phyloP scores from a whole-genome alignment of 768 basidiomycete species.

The Lentinula aciculospora region DNA sequence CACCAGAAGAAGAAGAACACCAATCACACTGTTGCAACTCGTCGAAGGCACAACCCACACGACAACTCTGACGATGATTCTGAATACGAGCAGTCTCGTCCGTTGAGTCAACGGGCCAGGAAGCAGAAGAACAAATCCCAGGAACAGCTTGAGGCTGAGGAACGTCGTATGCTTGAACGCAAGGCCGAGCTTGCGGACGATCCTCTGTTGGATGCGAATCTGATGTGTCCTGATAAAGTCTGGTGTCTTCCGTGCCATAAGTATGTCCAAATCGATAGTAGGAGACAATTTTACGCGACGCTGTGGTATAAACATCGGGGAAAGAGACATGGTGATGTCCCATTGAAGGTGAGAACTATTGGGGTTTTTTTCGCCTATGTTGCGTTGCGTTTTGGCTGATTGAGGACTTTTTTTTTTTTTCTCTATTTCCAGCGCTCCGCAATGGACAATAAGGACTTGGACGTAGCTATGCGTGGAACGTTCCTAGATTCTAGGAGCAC shows the following conservation, averaged over 20 bases:
- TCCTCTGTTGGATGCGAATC: neutral
- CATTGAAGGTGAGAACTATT: neutral
- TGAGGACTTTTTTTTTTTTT: neutral
- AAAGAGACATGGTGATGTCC: neutral
- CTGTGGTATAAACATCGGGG: constrained; percentile 4
- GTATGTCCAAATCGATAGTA: constrained; percentile 2
- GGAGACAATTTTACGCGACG: constrained; percentile 1
- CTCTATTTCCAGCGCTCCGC: neutral
- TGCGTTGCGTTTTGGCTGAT: neutral
- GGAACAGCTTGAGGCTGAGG: constrained; percentile 1
- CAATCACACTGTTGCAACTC: neutral
- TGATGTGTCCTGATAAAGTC: neutral
- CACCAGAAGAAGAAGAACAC: neutral
- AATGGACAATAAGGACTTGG: neutral
- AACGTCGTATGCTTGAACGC: neutral
- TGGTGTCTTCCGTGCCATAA: constrained; percentile 4
- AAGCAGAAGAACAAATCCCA: constrained; percentile 1
- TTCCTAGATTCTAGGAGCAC: neutral
- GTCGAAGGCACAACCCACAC: neutral
- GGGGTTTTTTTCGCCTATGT: no score
- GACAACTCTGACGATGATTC: neutral
- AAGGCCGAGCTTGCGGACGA: neutral
- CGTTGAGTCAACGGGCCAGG: neutral
- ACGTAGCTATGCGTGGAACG: neutral
- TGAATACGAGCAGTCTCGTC: neutral